A percentile compares a stretch with the other conserved stretches of the same genome.
These are phyloP conservation scores for Agrocybe praecox DNA, from an alignment of 768 basidiomycete species.

Conservation along the genomic window DNA sequence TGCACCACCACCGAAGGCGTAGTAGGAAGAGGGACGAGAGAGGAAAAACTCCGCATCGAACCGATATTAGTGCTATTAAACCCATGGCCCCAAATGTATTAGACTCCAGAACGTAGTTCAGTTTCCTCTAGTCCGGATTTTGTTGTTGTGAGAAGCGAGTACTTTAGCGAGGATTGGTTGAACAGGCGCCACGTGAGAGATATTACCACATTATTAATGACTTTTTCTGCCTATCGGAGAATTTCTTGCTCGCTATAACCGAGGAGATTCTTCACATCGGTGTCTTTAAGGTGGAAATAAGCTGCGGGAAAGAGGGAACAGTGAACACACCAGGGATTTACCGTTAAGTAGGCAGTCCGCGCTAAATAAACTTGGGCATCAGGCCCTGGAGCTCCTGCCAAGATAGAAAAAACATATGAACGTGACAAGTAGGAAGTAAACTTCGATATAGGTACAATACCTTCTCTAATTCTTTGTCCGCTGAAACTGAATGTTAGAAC, in stretches of 20 bases:
- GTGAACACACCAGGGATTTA: constrained; percentile 6
- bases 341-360: neutral
- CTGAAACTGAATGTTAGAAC: neutral
- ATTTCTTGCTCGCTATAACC: constrained; percentile 2
- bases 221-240: constrained; percentile 5
- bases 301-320: neutral
- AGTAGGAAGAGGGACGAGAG: neutral
- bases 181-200: constrained; percentile 1
- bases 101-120: neutral
- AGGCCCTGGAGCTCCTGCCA: neutral
- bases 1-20: neutral
- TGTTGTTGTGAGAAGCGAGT: neutral
- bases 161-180: neutral
- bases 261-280: constrained; percentile 13
- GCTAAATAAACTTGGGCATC: constrained; percentile 3
- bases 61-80: neutral
- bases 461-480: neutral
- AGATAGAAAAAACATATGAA: neutral
- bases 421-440: neutral
- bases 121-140: neutral
- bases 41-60: neutral
- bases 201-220: neutral
- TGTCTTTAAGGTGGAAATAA: constrained; percentile 9
- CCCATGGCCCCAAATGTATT: neutral
- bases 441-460: neutral